Conservation (phyloP, 2,329 filamentous ascomycete genomes). For the Orbilia oligospora region DNA sequence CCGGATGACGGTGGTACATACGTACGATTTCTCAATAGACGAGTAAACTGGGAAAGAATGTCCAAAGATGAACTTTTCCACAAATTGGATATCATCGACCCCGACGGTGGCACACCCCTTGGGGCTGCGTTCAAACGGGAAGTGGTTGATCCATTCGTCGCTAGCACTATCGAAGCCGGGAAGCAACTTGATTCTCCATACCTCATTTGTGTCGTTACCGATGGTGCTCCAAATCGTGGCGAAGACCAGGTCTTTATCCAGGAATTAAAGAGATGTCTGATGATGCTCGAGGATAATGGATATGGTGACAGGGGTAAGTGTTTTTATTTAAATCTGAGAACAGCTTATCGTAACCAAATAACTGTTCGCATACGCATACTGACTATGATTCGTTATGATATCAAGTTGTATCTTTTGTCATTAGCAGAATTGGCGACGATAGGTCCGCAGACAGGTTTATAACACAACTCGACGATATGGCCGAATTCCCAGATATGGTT, state of each 20-base stretch:
- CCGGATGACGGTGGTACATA: slow-evolving; percentile 11
- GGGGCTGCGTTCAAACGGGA: slow-evolving; percentile 6
- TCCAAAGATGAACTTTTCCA: neutral
- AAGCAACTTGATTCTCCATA: slow-evolving; percentile 5
- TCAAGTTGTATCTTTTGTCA: slow-evolving; percentile 7
- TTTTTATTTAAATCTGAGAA: too few relatives aligned
- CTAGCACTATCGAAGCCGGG: neutral
- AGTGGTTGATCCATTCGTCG: neutral
- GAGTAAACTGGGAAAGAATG: neutral
- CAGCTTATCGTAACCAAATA: too few relatives aligned
- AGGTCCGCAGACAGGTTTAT: slow-evolving; percentile 16
- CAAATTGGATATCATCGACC: neutral
- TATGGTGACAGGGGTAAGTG: slow-evolving; percentile 7
- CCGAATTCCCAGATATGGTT: neutral
- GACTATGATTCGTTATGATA: neutral
- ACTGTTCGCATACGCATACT: too few relatives aligned
- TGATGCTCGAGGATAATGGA: neutral
- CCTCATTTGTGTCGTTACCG: slow-evolving; percentile 6
- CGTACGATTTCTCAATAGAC: slow-evolving; percentile 9
- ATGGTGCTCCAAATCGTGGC: slow-evolving; percentile 19
- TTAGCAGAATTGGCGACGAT: slow-evolving; percentile 9
- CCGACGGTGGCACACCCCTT: slow-evolving; percentile 7
- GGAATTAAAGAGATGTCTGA: neutral
- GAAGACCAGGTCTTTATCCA: neutral
- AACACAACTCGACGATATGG: neutral